phyloP scores from a whole-genome alignment of 2,329 filamentous ascomycete species.

The Berkeleyomyces basicola region DNA sequence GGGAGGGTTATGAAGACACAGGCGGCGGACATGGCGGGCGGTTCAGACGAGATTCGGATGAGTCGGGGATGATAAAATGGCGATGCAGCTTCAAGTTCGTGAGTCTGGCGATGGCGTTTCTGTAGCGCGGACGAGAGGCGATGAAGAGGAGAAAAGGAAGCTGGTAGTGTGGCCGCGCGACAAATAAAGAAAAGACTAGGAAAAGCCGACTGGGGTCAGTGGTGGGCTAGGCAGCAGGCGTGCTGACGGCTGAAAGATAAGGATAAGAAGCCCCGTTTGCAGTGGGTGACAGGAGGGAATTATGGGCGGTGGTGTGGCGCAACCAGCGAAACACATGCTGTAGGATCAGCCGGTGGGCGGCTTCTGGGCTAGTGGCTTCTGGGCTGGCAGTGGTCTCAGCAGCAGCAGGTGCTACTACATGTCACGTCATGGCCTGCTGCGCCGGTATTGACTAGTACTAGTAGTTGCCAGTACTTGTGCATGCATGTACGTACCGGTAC shows the following conservation, averaged over 20 bases:
- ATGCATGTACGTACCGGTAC: slow-evolving; percentile 2
- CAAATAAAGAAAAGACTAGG: neutral
- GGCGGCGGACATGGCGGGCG: neutral
- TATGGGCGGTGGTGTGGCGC: neutral
- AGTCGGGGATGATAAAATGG: neutral
- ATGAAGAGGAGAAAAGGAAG: neutral
- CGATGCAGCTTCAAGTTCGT: too few species aligned
- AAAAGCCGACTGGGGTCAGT: neutral
- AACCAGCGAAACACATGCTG: slow-evolving; percentile 1
- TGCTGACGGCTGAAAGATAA: neutral
- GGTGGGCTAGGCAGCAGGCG: too few species aligned
- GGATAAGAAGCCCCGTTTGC: slow-evolving; percentile 7
- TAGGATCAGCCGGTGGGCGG: neutral
- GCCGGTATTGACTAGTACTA: too few species aligned
- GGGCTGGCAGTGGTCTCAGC: too few species aligned
- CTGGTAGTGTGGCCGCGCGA: neutral
- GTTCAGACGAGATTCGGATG: neutral
- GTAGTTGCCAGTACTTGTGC: neutral
- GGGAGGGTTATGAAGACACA: neutral
- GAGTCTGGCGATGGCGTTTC: too few species aligned
- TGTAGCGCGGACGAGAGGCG: too few species aligned
- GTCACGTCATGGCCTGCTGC: too few species aligned
- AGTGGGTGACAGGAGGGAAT: neutral
- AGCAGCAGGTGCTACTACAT: neutral
- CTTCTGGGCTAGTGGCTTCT: neutral